Percentiles rank a stretch among this genome's conserved stretches.
Evolutionary conservation across 202 grass and related monocot species (phyloP).

Genomic region (Zoysia matrella): DNA sequence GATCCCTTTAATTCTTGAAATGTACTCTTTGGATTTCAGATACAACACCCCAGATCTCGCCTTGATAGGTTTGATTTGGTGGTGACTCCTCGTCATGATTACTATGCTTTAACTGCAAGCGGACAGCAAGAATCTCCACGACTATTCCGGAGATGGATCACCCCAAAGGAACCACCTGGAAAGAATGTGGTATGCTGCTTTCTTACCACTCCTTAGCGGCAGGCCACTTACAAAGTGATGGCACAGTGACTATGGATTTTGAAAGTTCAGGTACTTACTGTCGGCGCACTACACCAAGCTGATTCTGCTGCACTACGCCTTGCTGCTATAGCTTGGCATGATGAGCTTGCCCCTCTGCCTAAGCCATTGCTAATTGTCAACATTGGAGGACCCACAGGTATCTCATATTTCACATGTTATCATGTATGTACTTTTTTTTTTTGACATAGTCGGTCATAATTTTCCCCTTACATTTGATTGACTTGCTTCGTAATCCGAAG

Average conservation of each 20-base stretch:
- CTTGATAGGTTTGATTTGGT: constrained; percentile 91
- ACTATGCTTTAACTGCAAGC: constrained; percentile 73
- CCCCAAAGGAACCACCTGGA: constrained; percentile 71
- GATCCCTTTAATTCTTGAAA: not conserved
- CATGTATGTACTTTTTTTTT: not conserved
- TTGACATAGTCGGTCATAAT: not conserved
- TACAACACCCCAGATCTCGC: constrained; percentile 82
- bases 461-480: not conserved
- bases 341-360: constrained; percentile 78
- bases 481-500: not conserved
- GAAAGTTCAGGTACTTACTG: constrained; percentile 68
- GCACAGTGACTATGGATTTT: constrained; percentile 28
- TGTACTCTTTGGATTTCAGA: constrained; percentile 54
- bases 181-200: constrained; percentile 72
- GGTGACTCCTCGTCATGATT: constrained; percentile 88
- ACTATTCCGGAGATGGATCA: constrained; percentile 77
- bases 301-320: constrained; percentile 79
- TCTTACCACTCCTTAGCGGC: constrained; percentile 21
- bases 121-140: constrained; percentile 76
- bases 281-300: constrained; percentile 85
- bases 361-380: constrained; percentile 89
- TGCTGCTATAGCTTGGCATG: constrained; percentile 84
- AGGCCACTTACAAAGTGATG: constrained; percentile 8
- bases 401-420: not conserved
- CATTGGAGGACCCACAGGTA: constrained; percentile 84